These are phyloP conservation scores for Kazachstania africana DNA, from an alignment of 805 yeast species.

Conservation along the genomic window DNA sequence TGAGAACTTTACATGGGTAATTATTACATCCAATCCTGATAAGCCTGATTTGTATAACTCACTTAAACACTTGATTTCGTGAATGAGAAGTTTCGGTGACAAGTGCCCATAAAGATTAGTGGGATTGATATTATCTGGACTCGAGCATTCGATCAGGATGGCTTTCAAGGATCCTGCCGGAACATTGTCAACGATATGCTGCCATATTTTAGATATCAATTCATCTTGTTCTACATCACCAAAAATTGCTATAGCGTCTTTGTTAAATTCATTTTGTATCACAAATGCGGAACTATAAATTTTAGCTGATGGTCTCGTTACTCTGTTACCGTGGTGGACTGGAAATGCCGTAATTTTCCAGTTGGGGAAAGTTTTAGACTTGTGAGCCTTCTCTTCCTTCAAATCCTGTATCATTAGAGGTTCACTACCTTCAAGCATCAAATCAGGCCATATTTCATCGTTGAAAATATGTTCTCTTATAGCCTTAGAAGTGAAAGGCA, in stretches of 20 bases:
- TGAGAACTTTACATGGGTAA: slow-evolving; percentile 44
- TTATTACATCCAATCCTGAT: slow-evolving; percentile 23
- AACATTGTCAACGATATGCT: slow-evolving; percentile 36
- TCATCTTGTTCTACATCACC: slow-evolving; percentile 78
- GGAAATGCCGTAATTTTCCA: slow-evolving; percentile 27
- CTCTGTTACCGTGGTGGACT: slow-evolving; percentile 32
- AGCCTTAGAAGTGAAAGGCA: slow-evolving; percentile 38
- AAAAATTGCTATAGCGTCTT: slow-evolving; percentile 43
- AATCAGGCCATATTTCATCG: slow-evolving; percentile 70
- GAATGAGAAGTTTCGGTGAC: slow-evolving; percentile 51
- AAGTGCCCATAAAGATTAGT: slow-evolving; percentile 67
- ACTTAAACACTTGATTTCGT: slow-evolving; percentile 35
- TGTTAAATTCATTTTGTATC: slow-evolving; percentile 28
- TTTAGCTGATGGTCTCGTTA: slow-evolving; percentile 9
- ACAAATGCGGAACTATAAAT: slow-evolving; percentile 48
- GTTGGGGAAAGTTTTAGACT: slow-evolving; percentile 13
- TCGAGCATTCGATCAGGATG: slow-evolving; percentile 72
- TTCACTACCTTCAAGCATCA: slow-evolving; percentile 16
- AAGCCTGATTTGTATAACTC: slow-evolving; percentile 34
- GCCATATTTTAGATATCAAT: slow-evolving; percentile 41
- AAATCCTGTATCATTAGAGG: slow-evolving; percentile 10
- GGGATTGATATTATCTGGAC: slow-evolving; percentile 32
- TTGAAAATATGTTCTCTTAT: slow-evolving; percentile 54
- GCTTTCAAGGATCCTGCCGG: slow-evolving; percentile 33
- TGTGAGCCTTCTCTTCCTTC: slow-evolving; percentile 4